Conservation (phyloP, 495 filamentous ascomycete species). For the Podospora tetraspora region DNA sequence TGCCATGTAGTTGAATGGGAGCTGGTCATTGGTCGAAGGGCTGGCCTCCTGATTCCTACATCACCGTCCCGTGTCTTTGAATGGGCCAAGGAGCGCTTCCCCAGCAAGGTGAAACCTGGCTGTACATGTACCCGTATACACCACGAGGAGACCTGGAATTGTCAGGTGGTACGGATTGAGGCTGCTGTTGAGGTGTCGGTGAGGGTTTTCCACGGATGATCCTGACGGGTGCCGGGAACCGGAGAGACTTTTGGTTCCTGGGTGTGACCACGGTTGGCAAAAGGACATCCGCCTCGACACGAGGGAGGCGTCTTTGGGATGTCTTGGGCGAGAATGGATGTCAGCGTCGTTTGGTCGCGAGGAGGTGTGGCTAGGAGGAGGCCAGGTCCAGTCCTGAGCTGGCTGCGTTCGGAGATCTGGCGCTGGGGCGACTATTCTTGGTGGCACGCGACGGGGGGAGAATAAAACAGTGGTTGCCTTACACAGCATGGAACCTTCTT, state of each 20-base stretch:
- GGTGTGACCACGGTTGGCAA: background rate
- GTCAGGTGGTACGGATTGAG: background rate
- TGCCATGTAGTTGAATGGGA: background rate
- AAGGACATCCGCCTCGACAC: background rate
- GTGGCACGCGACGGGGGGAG: slow-evolving; percentile 1
- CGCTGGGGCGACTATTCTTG: slow-evolving; percentile 8
- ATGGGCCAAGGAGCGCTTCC: background rate
- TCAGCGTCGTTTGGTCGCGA: background rate
- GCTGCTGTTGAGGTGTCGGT: background rate
- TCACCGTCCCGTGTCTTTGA: background rate
- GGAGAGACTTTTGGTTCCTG: background rate
- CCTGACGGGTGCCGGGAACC: background rate
- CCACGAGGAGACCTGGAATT: background rate
- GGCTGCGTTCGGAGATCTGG: background rate
- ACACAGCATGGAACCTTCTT: slow-evolving; percentile 5
- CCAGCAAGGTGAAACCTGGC: background rate
- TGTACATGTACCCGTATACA: background rate
- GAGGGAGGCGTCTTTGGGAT: background rate
- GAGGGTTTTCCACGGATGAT: background rate
- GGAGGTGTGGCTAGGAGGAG: background rate
- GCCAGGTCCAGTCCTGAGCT: background rate
- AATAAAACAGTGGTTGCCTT: background rate
- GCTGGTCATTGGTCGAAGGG: background rate
- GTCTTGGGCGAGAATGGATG: background rate
- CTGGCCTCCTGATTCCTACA: background rate